A percentile compares a stretch with the other conserved stretches of the same genome.
phyloP scores from a whole-genome alignment of 148 eudicot species.

The Silene conica region DNA sequence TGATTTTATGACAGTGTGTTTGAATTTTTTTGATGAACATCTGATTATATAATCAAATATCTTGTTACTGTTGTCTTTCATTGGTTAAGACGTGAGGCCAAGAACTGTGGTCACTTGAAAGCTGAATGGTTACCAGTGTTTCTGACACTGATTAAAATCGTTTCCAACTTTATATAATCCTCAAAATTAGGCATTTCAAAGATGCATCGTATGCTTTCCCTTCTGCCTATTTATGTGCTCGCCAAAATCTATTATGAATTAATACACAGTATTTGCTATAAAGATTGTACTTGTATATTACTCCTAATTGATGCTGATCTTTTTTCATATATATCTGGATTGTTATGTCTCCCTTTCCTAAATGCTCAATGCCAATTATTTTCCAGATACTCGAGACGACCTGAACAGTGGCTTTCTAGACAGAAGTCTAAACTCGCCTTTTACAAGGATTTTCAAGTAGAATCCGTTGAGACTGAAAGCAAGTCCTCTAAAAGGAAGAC shows the following conservation, averaged over 20 bases:
- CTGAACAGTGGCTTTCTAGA: slow-evolving; percentile 81
- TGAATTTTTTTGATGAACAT: neutral
- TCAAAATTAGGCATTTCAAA: neutral
- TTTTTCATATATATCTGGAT: neutral
- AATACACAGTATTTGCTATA: neutral
- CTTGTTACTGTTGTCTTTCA: neutral
- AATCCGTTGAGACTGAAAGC: slow-evolving; percentile 44
- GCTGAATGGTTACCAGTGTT: too few relatives aligned
- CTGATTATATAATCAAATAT: neutral
- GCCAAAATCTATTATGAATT: neutral
- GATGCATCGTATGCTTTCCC: neutral
- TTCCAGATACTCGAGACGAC: slow-evolving; percentile 59
- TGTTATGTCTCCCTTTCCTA: neutral
- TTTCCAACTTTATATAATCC: slow-evolving; percentile 7
- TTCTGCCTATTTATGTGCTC: neutral
- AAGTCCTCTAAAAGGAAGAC: slow-evolving; percentile 33
- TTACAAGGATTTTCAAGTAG: slow-evolving; percentile 56
- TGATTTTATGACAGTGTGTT: neutral
- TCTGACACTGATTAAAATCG: neutral
- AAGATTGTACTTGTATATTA: neutral
- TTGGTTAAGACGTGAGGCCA: neutral
- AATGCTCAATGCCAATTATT: slow-evolving; percentile 14
- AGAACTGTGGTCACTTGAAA: too few relatives aligned
- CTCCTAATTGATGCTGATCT: neutral
- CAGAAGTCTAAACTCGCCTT: slow-evolving; percentile 71